Conservation (phyloP, 192 early-diverging fungal genomes). For the Linnemannia schmuckeri region DNA sequence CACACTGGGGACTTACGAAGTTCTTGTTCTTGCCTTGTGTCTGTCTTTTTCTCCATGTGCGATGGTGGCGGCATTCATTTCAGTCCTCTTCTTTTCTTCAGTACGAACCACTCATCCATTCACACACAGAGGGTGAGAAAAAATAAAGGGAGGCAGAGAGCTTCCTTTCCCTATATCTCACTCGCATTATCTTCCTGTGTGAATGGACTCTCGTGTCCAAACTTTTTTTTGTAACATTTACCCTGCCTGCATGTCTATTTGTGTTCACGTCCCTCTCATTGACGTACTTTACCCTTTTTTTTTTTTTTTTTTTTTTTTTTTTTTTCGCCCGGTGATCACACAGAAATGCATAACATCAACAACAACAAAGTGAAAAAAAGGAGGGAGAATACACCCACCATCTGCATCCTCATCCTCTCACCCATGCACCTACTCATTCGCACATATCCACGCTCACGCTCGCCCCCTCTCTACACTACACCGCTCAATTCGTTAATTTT, state of each 20-base stretch:
- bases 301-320: conserved; percentile 6
- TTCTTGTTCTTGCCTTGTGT: neutral
- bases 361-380: neutral
- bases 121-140: neutral
- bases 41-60: neutral
- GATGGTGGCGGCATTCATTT: conserved; percentile 15
- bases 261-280: neutral
- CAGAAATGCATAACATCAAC: neutral
- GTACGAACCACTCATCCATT: neutral
- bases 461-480: neutral
- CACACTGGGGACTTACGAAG: conserved; percentile 10
- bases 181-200: conserved; percentile 16
- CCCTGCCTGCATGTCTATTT: neutral
- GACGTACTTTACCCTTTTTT: conserved; percentile 1
- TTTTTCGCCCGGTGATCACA: conserved; percentile 13
- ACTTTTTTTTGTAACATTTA: conserved; percentile 2
- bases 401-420: neutral
- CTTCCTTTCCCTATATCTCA: neutral
- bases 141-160: neutral
- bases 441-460: neutral
- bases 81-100: neutral
- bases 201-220: neutral
- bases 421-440: neutral
- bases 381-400: neutral
- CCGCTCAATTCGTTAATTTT: neutral